phyloP scores from a whole-genome alignment of 768 basidiomycete species.

The Phaeolepiota aurea region DNA sequence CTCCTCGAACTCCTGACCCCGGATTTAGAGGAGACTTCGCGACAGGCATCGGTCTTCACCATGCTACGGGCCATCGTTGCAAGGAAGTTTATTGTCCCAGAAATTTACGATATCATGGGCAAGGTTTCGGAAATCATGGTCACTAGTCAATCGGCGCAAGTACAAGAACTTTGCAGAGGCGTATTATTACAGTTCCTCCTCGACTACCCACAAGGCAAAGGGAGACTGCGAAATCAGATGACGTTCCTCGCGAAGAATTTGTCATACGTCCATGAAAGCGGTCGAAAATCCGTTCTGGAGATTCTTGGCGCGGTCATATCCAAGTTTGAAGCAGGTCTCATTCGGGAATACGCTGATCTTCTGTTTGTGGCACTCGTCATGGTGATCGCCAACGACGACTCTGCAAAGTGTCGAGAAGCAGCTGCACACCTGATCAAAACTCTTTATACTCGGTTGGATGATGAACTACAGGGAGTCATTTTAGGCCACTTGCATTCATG shows the following conservation, averaged over 20 bases:
- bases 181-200: constrained; percentile 90
- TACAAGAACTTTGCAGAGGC: constrained; percentile 86
- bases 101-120: constrained; percentile 97
- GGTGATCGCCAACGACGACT: constrained; percentile 91
- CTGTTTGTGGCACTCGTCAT: constrained; percentile 89
- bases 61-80: constrained; percentile 87
- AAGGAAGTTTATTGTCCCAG: constrained; percentile 87
- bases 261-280: constrained; percentile 84
- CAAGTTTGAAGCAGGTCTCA: constrained; percentile 73
- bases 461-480: constrained; percentile 44
- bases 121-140: constrained; percentile 88
- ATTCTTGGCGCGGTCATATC: constrained; percentile 73
- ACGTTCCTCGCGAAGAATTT: constrained; percentile 88
- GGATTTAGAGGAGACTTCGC: constrained; percentile 82
- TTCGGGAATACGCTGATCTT: constrained; percentile 78
- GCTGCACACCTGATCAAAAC: constrained; percentile 76
- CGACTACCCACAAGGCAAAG: constrained; percentile 95
- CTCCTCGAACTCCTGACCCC: constrained; percentile 81
- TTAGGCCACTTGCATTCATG: constrained; percentile 73
- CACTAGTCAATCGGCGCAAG: constrained; percentile 83
- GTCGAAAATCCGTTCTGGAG: constrained; percentile 91
- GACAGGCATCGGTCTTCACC: constrained; percentile 81
- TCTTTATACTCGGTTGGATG: constrained; percentile 63
- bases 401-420: constrained; percentile 82
- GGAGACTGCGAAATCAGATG: constrained; percentile 82